Percentiles rank a stretch among this genome's conserved stretches.
Evolutionary conservation across 75 land plant genomes (phyloP).

Genomic region (Selaginella tamariscina): DNA sequence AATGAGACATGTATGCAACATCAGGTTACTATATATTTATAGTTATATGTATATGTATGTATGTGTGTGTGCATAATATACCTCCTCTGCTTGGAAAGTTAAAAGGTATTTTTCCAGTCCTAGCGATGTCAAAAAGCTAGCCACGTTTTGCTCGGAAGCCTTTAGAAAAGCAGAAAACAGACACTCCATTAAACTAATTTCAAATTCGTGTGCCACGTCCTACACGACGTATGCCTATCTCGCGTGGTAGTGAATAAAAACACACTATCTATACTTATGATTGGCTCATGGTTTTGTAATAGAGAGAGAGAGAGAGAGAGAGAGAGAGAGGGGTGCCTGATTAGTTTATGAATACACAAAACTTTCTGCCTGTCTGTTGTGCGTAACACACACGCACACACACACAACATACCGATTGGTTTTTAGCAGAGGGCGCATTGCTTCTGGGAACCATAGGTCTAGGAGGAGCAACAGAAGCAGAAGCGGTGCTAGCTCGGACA

Average conservation of each 20-base stretch:
- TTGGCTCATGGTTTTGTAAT: no score
- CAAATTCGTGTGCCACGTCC: neutral
- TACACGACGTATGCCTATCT: neutral
- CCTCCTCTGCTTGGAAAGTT: constrained; percentile 78
- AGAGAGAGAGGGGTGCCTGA: no score
- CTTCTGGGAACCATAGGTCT: constrained; percentile 14
- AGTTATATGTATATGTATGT: neutral
- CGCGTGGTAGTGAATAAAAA: neutral
- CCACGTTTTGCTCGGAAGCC: constrained; percentile 44
- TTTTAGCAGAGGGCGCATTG: neutral
- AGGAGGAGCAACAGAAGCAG: constrained; percentile 14
- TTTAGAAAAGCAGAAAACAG: constrained; percentile 21
- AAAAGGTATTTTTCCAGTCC: constrained; percentile 52
- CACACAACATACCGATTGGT: neutral
- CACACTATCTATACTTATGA: neutral
- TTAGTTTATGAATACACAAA: no score
- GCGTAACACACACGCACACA: no score
- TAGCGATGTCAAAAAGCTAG: constrained; percentile 47
- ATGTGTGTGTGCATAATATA: constrained; percentile 10
- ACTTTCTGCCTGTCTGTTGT: no score
- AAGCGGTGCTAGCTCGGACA: constrained; percentile 12
- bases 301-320: no score
- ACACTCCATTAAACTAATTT: neutral
- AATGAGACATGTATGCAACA: no score
- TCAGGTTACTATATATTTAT: no score